phyloP scores from a whole-genome alignment of 257 asterid species.

The Solanum habrochaites region DNA sequence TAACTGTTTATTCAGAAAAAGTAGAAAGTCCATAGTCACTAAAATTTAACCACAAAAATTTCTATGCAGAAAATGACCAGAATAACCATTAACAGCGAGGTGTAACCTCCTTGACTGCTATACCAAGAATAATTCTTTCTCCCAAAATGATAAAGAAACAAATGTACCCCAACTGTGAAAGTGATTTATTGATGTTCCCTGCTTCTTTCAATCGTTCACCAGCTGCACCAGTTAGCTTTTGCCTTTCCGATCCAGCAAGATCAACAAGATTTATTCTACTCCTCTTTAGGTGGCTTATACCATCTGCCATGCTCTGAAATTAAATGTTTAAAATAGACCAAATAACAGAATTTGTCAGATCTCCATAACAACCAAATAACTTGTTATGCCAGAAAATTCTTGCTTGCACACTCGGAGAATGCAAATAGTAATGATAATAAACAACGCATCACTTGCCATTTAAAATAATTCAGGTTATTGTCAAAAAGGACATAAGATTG shows the following conservation, averaged over 20 bases:
- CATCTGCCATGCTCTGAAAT: constrained; percentile 76
- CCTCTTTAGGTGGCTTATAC: constrained; percentile 67
- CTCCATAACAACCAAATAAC: background rate
- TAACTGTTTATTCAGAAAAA: background rate
- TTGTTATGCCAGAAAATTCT: background rate
- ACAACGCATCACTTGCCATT: background rate
- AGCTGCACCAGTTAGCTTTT: constrained; percentile 97
- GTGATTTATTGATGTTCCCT: constrained; percentile 94
- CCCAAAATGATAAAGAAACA: background rate
- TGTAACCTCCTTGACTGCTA: background rate
- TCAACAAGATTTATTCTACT: constrained; percentile 97
- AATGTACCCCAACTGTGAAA: constrained; percentile 90
- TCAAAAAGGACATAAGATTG: background rate
- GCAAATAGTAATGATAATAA: background rate
- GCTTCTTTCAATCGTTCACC: constrained; percentile 99
- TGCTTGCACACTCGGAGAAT: background rate
- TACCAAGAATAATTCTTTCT: background rate
- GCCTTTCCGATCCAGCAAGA: constrained; percentile 99
- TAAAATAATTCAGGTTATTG: background rate
- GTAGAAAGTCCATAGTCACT: background rate
- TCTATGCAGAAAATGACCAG: background rate
- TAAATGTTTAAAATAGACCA: constrained; percentile 2
- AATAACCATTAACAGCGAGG: background rate
- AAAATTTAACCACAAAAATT: background rate
- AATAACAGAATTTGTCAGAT: background rate